Percentiles rank a stretch among this genome's conserved stretches.
Evolutionary conservation across 768 basidiomycete species (phyloP).

Genomic region (Sarcomyxa edulis): DNA sequence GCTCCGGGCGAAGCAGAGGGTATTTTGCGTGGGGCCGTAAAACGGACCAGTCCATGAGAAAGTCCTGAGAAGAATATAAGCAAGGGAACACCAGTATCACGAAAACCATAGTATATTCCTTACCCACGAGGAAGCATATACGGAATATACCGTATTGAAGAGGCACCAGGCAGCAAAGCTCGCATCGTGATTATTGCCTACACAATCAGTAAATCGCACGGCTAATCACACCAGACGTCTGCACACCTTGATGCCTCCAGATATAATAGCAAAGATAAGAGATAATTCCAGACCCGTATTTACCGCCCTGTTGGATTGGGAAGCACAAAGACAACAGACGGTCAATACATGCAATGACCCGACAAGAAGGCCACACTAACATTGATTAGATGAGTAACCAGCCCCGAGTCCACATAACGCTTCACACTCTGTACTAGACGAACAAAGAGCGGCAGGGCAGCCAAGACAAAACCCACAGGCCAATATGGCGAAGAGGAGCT

Average conservation of each 20-base stretch:
- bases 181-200: conserved; percentile 29
- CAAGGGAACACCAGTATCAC: not conserved
- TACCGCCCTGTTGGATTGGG: conserved; percentile 59
- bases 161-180: conserved; percentile 69
- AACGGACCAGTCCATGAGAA: conserved; percentile 91
- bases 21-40: conserved; percentile 51
- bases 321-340: conserved; percentile 3
- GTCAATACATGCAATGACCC: not conserved
- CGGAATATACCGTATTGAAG: conserved; percentile 52
- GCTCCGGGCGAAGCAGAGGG: conserved; percentile 64
- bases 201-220: no score
- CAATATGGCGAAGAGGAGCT: conserved; percentile 44
- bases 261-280: conserved; percentile 64
- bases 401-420: conserved; percentile 77
- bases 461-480: conserved; percentile 56
- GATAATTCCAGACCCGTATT: conserved; percentile 68
- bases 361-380: conserved; percentile 31
- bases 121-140: conserved; percentile 81
- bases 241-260: conserved; percentile 67
- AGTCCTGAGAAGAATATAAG: conserved; percentile 44
- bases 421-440: conserved; percentile 85
- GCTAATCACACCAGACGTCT: not conserved
- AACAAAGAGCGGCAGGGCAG: conserved; percentile 61
- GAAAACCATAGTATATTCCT: conserved; percentile 13
- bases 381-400: conserved; percentile 81